These are phyloP conservation scores for Carallia brachiata DNA, from an alignment of 345 rosid genomes.

Conservation along the genomic window DNA sequence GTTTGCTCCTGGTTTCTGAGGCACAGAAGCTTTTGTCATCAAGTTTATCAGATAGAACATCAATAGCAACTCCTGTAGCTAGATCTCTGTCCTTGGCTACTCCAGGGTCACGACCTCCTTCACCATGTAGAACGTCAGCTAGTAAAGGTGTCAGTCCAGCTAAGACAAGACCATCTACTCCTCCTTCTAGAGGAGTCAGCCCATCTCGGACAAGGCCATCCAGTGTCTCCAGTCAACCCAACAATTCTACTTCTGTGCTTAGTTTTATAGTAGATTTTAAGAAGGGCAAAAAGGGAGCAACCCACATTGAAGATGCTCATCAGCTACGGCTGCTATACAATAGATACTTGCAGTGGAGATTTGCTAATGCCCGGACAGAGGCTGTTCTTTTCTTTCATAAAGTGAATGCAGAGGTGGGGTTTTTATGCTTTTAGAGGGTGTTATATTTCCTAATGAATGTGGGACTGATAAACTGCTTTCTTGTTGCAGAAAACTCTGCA, in stretches of 20 bases:
- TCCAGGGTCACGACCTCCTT: constrained; percentile 57
- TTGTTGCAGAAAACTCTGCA: constrained; percentile 64
- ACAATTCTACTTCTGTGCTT: constrained; percentile 68
- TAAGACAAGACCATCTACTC: constrained; percentile 61
- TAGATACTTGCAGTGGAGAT: constrained; percentile 88
- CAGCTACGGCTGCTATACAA: constrained; percentile 80
- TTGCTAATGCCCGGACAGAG: constrained; percentile 72
- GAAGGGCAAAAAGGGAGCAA: constrained; percentile 64
- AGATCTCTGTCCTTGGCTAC: constrained; percentile 54
- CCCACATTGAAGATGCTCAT: constrained; percentile 84
- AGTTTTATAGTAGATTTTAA: constrained; percentile 83
- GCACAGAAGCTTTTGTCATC: constrained; percentile 44
- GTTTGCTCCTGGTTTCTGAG: constrained; percentile 32
- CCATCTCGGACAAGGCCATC: constrained; percentile 75
- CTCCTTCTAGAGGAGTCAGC: constrained; percentile 73
- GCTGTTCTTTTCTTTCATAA: constrained; percentile 66
- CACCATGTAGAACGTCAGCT: constrained; percentile 58
- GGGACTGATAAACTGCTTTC: constrained; percentile 12
- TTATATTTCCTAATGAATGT: neutral
- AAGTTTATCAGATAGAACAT: constrained; percentile 49
- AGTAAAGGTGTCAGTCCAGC: constrained; percentile 59
- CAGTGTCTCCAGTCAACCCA: constrained; percentile 49
- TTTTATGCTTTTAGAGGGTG: neutral
- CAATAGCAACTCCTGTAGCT: constrained; percentile 37
- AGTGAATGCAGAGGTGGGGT: constrained; percentile 71